Evolutionary conservation across 176 grass and related monocot genomes (phyloP).

Genomic region (Pontederia paniculata): DNA sequence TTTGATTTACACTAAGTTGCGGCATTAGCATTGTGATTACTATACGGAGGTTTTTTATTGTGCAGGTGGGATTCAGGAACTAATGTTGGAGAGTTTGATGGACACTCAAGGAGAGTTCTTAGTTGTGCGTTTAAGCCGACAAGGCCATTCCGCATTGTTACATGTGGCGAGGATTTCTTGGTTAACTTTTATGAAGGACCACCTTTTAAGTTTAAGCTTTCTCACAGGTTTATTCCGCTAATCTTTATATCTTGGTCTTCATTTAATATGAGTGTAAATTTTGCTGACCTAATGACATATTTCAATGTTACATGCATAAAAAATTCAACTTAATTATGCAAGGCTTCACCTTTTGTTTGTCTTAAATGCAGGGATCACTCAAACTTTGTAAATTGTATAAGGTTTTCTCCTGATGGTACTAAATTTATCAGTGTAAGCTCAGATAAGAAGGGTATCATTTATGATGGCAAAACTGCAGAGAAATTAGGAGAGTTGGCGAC

Average conservation of each 20-base stretch:
- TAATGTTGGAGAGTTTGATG: slow-evolving; percentile 89
- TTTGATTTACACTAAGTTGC: too few relatives aligned
- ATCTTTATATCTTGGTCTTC: not conserved
- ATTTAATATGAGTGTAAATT: too few relatives aligned
- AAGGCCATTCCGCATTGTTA: slow-evolving; percentile 80
- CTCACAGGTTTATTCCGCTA: slow-evolving; percentile 41
- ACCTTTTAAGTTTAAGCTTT: slow-evolving; percentile 95
- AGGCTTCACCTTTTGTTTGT: not conserved
- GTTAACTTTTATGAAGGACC: slow-evolving; percentile 91
- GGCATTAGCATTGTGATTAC: too few relatives aligned
- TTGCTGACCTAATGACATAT: not conserved
- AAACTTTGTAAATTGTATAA: slow-evolving; percentile 90
- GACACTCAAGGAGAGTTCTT: slow-evolving; percentile 83
- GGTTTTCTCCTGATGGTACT: slow-evolving; percentile 87
- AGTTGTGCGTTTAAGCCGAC: slow-evolving; percentile 98
- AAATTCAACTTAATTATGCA: too few relatives aligned
- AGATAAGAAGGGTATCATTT: slow-evolving; percentile 86
- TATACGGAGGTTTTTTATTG: slow-evolving; percentile 6
- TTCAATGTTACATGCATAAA: too few relatives aligned
- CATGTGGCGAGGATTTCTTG: slow-evolving; percentile 95
- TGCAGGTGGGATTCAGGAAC: slow-evolving; percentile 93
- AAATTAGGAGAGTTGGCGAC: slow-evolving; percentile 71
- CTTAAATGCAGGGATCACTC: slow-evolving; percentile 62
- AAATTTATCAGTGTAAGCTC: slow-evolving; percentile 98
- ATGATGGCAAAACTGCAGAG: slow-evolving; percentile 92